Conservation (phyloP, 768 basidiomycete species). For the Tricholoma flavovirens region DNA sequence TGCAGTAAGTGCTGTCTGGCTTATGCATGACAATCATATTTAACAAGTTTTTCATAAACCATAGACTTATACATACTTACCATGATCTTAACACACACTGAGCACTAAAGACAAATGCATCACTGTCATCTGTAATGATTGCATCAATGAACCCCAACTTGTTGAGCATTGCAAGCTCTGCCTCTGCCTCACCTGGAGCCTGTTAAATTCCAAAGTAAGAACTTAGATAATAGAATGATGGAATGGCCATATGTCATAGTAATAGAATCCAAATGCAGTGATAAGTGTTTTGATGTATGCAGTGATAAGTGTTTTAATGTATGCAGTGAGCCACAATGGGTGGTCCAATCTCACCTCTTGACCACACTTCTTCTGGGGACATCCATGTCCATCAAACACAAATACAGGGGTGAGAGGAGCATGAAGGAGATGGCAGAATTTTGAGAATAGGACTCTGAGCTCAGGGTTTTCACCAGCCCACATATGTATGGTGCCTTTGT, state of each 20-base stretch:
- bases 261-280: constrained; percentile 38
- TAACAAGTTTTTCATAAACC: too few relatives aligned
- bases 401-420: too few relatives aligned
- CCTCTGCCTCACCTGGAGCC: constrained; percentile 53
- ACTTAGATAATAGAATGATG: too few relatives aligned
- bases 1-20: too few relatives aligned
- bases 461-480: too few relatives aligned
- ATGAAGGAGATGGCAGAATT: too few relatives aligned
- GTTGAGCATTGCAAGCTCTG: constrained; percentile 42
- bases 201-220: not conserved
- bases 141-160: constrained; percentile 36
- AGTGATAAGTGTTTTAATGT: not conserved
- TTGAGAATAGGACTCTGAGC: too few relatives aligned
- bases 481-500: too few relatives aligned
- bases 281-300: too few relatives aligned
- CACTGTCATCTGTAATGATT: constrained; percentile 43
- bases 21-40: too few relatives aligned
- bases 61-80: too few relatives aligned
- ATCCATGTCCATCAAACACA: too few relatives aligned
- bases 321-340: not conserved
- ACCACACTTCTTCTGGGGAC: not conserved
- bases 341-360: not conserved
- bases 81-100: constrained; percentile 29
- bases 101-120: constrained; percentile 43
- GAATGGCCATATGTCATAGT: constrained; percentile 15